These are phyloP conservation scores for Thalassiosira exigua DNA, from an alignment of 352 stramenopile genomes.

Conservation along the genomic window DNA sequence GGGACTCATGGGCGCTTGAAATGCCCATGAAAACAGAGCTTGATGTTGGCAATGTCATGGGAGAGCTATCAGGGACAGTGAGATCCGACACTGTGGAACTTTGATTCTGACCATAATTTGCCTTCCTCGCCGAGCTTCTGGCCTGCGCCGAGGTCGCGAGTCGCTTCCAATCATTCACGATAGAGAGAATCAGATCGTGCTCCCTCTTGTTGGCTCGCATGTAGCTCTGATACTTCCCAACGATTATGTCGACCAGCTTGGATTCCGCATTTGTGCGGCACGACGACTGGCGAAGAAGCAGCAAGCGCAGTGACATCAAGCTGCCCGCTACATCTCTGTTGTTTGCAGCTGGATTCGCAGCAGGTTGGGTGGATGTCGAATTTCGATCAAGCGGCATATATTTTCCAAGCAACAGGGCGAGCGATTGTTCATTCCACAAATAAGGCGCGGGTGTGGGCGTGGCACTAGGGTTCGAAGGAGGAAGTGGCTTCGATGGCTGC, in stretches of 20 bases:
- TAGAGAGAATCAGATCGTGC: constrained; percentile 22
- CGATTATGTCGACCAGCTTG: constrained; percentile 68
- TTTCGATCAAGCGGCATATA: constrained; percentile 19
- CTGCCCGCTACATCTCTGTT: constrained; percentile 11
- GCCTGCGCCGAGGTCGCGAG: background rate
- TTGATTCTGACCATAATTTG: constrained; percentile 1
- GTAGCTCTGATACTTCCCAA: constrained; percentile 68
- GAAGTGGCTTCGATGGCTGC: background rate
- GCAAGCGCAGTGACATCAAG: constrained; percentile 67
- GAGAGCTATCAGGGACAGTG: no score
- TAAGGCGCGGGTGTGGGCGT: background rate
- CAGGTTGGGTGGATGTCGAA: background rate
- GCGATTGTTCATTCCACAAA: constrained; percentile 43
- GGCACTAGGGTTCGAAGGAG: background rate
- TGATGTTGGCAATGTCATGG: background rate
- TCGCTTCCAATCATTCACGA: constrained; percentile 46
- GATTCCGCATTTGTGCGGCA: constrained; percentile 59
- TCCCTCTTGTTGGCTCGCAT: constrained; percentile 21
- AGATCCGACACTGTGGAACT: no score
- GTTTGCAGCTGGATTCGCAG: background rate
- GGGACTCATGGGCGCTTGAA: background rate
- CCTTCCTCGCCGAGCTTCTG: background rate
- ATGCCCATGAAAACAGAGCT: background rate
- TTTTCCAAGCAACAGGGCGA: constrained; percentile 42
- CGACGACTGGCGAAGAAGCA: constrained; percentile 61